Percentiles rank a stretch among this genome's conserved stretches.
phyloP scores from a whole-genome alignment of 2,329 filamentous ascomycete species.

The Venturia asperata region DNA sequence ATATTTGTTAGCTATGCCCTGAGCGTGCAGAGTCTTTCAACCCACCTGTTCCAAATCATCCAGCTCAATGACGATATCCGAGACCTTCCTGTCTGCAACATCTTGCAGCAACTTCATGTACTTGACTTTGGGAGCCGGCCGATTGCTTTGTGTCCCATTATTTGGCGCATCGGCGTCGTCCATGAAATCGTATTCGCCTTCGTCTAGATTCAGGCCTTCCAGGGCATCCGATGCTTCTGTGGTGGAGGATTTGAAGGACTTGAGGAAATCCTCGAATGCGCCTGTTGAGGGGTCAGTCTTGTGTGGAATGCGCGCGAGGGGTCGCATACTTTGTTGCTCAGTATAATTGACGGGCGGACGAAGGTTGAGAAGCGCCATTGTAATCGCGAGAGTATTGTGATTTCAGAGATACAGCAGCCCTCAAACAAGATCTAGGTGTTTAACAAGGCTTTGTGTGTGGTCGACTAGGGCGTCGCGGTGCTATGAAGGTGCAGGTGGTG shows the following conservation, averaged over 20 bases:
- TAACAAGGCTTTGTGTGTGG: neutral
- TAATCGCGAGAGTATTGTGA: conserved; percentile 10
- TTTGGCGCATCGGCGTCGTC: conserved; percentile 64
- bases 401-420: neutral
- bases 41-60: conserved; percentile 74
- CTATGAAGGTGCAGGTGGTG: neutral
- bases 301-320: conserved; percentile 22
- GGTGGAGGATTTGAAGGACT: conserved; percentile 77
- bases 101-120: conserved; percentile 85
- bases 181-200: conserved; percentile 91
- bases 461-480: neutral
- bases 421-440: neutral
- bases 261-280: conserved; percentile 81
- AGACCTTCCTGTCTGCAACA: conserved; percentile 69
- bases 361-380: conserved; percentile 82
- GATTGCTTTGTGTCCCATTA: conserved; percentile 42
- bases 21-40: conserved; percentile 14
- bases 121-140: conserved; percentile 62
- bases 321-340: conserved; percentile 64
- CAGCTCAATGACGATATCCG: conserved; percentile 78
- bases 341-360: conserved; percentile 78
- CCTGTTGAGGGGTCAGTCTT: conserved; percentile 44
- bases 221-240: conserved; percentile 70
- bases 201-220: conserved; percentile 76
- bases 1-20: conserved; percentile 20